Conservation (phyloP, 164 flowering plant species). For the Annona cherimola region DNA sequence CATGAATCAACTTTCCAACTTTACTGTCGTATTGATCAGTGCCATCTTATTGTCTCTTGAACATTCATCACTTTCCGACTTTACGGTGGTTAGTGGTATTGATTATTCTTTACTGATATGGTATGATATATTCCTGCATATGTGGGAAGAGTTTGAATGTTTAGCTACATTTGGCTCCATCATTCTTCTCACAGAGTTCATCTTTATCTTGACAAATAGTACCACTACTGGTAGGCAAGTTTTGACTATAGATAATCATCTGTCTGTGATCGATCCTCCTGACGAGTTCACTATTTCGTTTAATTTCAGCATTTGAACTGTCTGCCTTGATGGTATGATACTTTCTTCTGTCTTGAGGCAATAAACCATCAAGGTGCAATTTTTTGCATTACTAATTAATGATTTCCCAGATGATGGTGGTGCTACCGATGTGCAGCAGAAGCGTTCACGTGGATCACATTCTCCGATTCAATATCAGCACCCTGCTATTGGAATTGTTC, state of each 20-base stretch:
- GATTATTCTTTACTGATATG: no score
- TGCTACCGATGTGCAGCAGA: constrained; percentile 46
- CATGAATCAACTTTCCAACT: no score
- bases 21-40: no score
- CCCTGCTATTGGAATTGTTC: constrained; percentile 32
- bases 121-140: no score
- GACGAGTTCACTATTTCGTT: neutral
- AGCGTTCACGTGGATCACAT: constrained; percentile 27
- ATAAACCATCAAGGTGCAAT: neutral
- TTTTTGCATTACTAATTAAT: constrained; percentile 1
- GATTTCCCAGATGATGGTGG: constrained; percentile 46
- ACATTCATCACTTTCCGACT: no score
- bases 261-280: neutral
- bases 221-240: neutral
- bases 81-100: no score
- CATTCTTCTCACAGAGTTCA: no score
- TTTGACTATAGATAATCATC: neutral
- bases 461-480: constrained; percentile 36
- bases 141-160: no score
- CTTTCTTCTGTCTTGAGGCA: neutral
- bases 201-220: neutral
- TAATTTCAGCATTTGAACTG: neutral
- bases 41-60: no score
- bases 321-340: neutral
- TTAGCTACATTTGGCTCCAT: no score